phyloP scores from a whole-genome alignment of 2,329 filamentous ascomycete genomes.

The Aspergillus jensenii region DNA sequence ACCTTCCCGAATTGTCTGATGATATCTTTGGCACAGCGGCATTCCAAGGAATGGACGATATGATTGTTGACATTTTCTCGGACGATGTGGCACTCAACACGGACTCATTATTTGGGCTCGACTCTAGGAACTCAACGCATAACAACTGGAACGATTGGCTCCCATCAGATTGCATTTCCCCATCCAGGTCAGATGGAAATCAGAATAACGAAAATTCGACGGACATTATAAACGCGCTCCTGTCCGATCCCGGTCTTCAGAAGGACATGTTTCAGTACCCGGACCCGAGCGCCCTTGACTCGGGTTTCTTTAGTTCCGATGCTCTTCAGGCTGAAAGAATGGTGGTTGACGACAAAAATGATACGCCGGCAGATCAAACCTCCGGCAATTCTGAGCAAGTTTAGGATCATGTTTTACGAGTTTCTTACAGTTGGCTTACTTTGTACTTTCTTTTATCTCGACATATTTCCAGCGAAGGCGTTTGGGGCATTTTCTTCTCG shows the following conservation, averaged over 20 bases:
- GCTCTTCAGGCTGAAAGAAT: conserved; percentile 27
- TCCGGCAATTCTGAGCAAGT: conserved; percentile 14
- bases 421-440: conserved; percentile 14
- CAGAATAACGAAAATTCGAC: conserved; percentile 24
- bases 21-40: conserved; percentile 25
- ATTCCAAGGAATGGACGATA: conserved; percentile 34
- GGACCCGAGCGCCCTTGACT: conserved; percentile 32
- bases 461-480: conserved; percentile 18
- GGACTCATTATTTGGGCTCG: conserved; percentile 31
- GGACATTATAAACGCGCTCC: conserved; percentile 37
- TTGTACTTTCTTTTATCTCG: conserved; percentile 1
- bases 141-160: conserved; percentile 41
- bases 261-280: conserved; percentile 35
- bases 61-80: conserved; percentile 40
- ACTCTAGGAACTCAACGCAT: conserved; percentile 22
- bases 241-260: conserved; percentile 33
- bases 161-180: conserved; percentile 36
- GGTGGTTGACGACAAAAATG: conserved; percentile 23
- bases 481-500: conserved; percentile 3
- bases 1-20: conserved; percentile 21
- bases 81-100: conserved; percentile 28
- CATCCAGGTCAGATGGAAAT: conserved; percentile 27
- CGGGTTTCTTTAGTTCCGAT: conserved; percentile 38
- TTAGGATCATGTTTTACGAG: conserved; percentile 20
- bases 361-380: conserved; percentile 15